Base-by-base conservation (phyloP, 2,329 filamentous ascomycete species). In the Ophiostoma piceae region DNA sequence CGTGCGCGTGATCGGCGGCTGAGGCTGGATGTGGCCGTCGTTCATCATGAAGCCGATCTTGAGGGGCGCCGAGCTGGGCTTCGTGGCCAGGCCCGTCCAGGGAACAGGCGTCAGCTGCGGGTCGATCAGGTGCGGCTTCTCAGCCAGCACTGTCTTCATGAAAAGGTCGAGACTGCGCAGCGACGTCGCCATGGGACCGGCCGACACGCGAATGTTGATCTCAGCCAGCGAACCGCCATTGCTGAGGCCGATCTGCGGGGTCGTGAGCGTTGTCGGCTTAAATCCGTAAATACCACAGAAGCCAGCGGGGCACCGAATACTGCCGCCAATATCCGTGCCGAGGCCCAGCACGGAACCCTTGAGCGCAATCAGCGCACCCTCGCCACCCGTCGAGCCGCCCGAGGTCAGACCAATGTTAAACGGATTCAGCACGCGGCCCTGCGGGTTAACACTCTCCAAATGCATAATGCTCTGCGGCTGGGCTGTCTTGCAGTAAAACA, bases 31-130 rank as follows among this genome's bases (percentile, higher is more conserved):
- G 2, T 79, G 71, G 0, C 82, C 82, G 74, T 73, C 72, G 26
- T 67, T 22, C 9, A 65, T 57, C 51, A 70, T 39, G 26, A 69
- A 41, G 16, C 69, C 72, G 22, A 72, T 60, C 19, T 51, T 66
- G 19, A 72, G 67, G n/a, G 37, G 37, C 9, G 65, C 12, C 41
- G 43, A 51, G 1, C 26, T 35, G 2, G 69, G 35, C 35, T 39
- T 26, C 2, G 62, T 16, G 0, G 54, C 66, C 2, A 37, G n/a
- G 11, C 68, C 57, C 1, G 60, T 67, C 71, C 70, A 92, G 0
- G 89, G 89, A 0, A 92, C 80, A n/a, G 90, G 87, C 35, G 87
- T 78, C 0, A 89, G 87, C 0, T 88, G 79, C 0, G 90, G 89
- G 75, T 92, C 90, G 91, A 0, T 89, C 89, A 68, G 66, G 2